These are phyloP conservation scores for Penicilliopsis zonata DNA, from an alignment of 495 filamentous ascomycete genomes.

Conservation along the genomic window DNA sequence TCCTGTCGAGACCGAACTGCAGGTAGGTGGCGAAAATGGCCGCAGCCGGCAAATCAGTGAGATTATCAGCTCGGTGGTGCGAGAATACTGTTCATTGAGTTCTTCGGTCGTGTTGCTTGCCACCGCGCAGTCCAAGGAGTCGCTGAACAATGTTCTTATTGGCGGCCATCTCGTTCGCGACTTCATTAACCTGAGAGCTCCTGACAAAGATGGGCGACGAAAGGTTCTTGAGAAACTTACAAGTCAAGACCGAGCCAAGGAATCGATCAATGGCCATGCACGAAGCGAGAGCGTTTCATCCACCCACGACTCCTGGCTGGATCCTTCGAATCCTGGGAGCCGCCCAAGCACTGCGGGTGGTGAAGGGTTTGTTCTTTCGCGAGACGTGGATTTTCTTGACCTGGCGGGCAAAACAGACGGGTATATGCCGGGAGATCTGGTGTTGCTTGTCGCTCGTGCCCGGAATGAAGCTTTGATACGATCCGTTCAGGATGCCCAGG, in stretches of 20 bases:
- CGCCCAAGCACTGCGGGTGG: slow-evolving; percentile 34
- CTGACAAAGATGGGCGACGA: slow-evolving; percentile 82
- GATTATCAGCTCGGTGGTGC: slow-evolving; percentile 67
- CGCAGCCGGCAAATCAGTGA: slow-evolving; percentile 89
- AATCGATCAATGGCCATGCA: slow-evolving; percentile 23
- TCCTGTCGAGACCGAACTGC: slow-evolving; percentile 81
- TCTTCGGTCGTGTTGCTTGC: slow-evolving; percentile 76
- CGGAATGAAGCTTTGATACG: slow-evolving; percentile 85
- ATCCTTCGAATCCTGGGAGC: slow-evolving; percentile 40
- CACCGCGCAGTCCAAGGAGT: slow-evolving; percentile 89
- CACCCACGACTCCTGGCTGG: slow-evolving; percentile 59
- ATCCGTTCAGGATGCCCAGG: slow-evolving; percentile 30
- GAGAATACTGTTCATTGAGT: slow-evolving; percentile 63
- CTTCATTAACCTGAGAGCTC: slow-evolving; percentile 74
- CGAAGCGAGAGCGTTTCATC: slow-evolving; percentile 22
- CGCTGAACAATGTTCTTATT: slow-evolving; percentile 66
- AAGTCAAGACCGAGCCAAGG: slow-evolving; percentile 29
- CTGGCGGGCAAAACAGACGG: slow-evolving; percentile 88
- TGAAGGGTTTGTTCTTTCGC: slow-evolving; percentile 55
- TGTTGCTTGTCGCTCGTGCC: slow-evolving; percentile 73
- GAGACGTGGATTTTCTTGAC: slow-evolving; percentile 81
- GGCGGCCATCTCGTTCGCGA: slow-evolving; percentile 73
- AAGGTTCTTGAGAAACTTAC: slow-evolving; percentile 61
- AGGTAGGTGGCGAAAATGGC: slow-evolving; percentile 83
- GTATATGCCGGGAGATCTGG: slow-evolving; percentile 92